Conservation (phyloP, 2,329 filamentous ascomycete genomes). For the Fusarium longipes region DNA sequence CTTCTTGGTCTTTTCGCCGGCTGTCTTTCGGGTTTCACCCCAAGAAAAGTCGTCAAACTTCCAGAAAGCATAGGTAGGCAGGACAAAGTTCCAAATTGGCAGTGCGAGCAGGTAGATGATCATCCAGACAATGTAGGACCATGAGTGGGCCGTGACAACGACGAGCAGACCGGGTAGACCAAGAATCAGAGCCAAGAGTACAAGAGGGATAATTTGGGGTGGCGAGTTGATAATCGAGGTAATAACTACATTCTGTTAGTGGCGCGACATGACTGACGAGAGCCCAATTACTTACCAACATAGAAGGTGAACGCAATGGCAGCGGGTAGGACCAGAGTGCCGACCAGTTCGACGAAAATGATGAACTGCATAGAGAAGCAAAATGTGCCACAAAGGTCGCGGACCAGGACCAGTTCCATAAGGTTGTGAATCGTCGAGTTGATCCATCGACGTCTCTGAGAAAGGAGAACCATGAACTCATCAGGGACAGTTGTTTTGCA, state of each 20-base stretch:
- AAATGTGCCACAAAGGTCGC: slow-evolving; percentile 97
- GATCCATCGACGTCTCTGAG: slow-evolving; percentile 97
- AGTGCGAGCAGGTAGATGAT: slow-evolving; percentile 92
- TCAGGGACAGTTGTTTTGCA: slow-evolving; percentile 99
- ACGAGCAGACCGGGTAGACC: slow-evolving; percentile 94
- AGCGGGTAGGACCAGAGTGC: slow-evolving; percentile 92
- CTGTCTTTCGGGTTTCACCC: slow-evolving; percentile 97
- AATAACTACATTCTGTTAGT: slow-evolving; percentile 67
- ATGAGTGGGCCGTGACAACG: slow-evolving; percentile 90
- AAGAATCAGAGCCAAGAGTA: slow-evolving; percentile 89
- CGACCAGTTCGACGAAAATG: slow-evolving; percentile 93
- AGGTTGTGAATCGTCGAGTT: slow-evolving; percentile 99
- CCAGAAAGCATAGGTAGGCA: slow-evolving; percentile 96
- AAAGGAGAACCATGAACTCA: slow-evolving; percentile 89
- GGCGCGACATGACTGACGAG: not conserved
- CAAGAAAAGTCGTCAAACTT: slow-evolving; percentile 99
- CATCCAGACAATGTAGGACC: slow-evolving; percentile 97
- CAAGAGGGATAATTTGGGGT: slow-evolving; percentile 88
- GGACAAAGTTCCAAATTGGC: slow-evolving; percentile 96
- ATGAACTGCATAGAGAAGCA: slow-evolving; percentile 99
- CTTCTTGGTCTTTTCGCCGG: slow-evolving; percentile 89
- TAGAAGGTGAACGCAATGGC: slow-evolving; percentile 98
- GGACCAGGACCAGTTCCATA: slow-evolving; percentile 95
- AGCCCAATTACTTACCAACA: slow-evolving; percentile 73
- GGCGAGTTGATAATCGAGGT: slow-evolving; percentile 82